These are phyloP conservation scores for Meyerozyma smithsonii DNA, from an alignment of 1,139 yeast genomes.

Conservation along the genomic window DNA sequence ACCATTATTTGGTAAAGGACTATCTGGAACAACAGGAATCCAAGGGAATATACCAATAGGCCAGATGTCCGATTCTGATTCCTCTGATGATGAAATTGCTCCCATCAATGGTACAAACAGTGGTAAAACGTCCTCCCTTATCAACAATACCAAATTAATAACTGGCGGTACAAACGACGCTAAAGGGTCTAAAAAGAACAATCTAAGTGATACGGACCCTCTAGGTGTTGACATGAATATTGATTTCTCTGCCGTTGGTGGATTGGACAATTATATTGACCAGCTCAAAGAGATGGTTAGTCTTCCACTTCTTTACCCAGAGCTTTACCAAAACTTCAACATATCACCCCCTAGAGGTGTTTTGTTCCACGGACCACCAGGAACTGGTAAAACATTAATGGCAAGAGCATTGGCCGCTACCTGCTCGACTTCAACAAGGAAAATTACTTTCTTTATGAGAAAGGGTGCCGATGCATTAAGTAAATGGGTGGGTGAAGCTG, in stretches of 20 bases:
- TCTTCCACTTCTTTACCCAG: constrained; percentile 88
- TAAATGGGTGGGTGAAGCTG: constrained; percentile 99
- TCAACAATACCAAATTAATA: constrained; percentile 25
- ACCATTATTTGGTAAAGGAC: constrained; percentile 64
- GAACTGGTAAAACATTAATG: constrained; percentile 98
- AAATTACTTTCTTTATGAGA: constrained; percentile 95
- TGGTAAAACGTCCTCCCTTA: not conserved
- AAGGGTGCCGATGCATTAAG: constrained; percentile 97
- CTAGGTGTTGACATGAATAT: constrained; percentile 90
- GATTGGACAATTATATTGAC: constrained; percentile 82
- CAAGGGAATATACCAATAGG: constrained; percentile 46
- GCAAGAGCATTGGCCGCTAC: constrained; percentile 97
- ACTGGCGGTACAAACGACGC: constrained; percentile 30
- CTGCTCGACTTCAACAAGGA: constrained; percentile 75
- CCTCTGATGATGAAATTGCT: constrained; percentile 60
- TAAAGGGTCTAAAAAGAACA: constrained; percentile 52
- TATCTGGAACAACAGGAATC: constrained; percentile 31
- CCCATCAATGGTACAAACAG: constrained; percentile 29
- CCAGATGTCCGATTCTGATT: constrained; percentile 51
- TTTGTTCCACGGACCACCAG: constrained; percentile 98
- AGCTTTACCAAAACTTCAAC: constrained; percentile 81
- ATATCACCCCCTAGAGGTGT: constrained; percentile 98
- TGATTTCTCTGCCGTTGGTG: constrained; percentile 89
- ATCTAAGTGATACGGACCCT: constrained; percentile 89
- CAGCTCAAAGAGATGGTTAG: constrained; percentile 98